These are phyloP conservation scores for Actinomortierella wolfii DNA, from an alignment of 371 early-diverging fungal genomes.

Conservation along the genomic window DNA sequence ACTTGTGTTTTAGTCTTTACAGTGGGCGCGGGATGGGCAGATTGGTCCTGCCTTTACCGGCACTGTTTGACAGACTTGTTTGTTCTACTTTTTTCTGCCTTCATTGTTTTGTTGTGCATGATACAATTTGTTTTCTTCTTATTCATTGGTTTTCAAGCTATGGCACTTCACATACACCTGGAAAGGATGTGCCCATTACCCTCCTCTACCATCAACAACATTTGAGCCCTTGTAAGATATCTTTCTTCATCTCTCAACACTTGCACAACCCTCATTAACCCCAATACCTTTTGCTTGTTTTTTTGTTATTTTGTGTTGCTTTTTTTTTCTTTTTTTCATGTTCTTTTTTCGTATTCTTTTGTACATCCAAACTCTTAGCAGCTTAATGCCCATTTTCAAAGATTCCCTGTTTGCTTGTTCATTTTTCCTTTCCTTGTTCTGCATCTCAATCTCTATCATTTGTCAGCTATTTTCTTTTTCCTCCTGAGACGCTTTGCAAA, in stretches of 20 bases:
- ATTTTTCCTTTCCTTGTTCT: not conserved
- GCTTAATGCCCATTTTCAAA: not conserved
- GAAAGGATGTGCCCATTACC: not conserved
- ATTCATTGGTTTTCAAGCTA: not conserved
- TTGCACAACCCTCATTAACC: no score
- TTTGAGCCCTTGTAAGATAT: no score
- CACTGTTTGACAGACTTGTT: not conserved
- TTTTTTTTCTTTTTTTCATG: not conserved
- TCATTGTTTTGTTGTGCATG: not conserved
- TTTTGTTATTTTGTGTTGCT: constrained; percentile 3
- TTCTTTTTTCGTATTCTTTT: constrained; percentile 5
- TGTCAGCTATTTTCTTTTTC: constrained; percentile 1
- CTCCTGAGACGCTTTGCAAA: no score
- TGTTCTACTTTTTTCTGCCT: constrained; percentile 2
- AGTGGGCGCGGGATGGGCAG: not conserved
- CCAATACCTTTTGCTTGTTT: constrained; percentile 2
- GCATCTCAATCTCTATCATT: constrained; percentile 3
- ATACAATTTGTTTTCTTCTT: not conserved
- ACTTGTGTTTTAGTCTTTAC: no score
- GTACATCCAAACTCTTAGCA: not conserved
- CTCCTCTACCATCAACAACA: no score
- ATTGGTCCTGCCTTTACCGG: not conserved
- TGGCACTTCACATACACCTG: not conserved
- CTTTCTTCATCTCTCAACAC: no score
- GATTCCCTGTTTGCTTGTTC: constrained; percentile 1